Evolutionary conservation across 768 basidiomycete species (phyloP).

Genomic region (Lactarius evosmus): DNA sequence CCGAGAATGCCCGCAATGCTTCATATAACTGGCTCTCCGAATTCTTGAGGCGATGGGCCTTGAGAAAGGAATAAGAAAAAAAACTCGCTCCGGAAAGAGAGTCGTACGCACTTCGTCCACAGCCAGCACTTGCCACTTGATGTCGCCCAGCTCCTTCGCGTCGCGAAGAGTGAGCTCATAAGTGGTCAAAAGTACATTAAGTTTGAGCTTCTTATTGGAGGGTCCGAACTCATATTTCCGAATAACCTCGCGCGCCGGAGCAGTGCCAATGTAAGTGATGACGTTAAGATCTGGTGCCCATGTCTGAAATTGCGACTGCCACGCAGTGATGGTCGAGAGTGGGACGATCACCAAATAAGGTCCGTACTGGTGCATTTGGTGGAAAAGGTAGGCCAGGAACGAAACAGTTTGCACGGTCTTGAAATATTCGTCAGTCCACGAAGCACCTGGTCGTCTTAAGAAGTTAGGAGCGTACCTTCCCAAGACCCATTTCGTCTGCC

Average conservation of each 20-base stretch:
- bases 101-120: constrained; percentile 79
- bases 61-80: constrained; percentile 4
- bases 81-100: constrained; percentile 1
- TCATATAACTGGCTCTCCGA: constrained; percentile 97
- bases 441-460: constrained; percentile 9
- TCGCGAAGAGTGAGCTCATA: constrained; percentile 95
- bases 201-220: constrained; percentile 85
- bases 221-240: constrained; percentile 89
- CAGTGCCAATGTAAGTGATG: constrained; percentile 93
- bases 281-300: constrained; percentile 99
- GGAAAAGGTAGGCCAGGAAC: constrained; percentile 93
- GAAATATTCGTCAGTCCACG: constrained; percentile 24
- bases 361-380: constrained; percentile 88
- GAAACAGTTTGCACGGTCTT: constrained; percentile 95
- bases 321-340: constrained; percentile 95
- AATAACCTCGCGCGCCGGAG: constrained; percentile 84
- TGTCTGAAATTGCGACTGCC: constrained; percentile 90
- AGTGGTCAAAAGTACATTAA: constrained; percentile 96
- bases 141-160: constrained; percentile 79
- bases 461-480: constrained; percentile 56
- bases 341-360: constrained; percentile 98
- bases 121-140: constrained; percentile 96
- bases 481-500: constrained; percentile 99
- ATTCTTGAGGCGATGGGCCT: constrained; percentile 98
- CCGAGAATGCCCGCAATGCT: constrained; percentile 82